These are phyloP conservation scores for Ophiostoma montium DNA, from an alignment of 2,329 filamentous ascomycete genomes.

Conservation along the genomic window DNA sequence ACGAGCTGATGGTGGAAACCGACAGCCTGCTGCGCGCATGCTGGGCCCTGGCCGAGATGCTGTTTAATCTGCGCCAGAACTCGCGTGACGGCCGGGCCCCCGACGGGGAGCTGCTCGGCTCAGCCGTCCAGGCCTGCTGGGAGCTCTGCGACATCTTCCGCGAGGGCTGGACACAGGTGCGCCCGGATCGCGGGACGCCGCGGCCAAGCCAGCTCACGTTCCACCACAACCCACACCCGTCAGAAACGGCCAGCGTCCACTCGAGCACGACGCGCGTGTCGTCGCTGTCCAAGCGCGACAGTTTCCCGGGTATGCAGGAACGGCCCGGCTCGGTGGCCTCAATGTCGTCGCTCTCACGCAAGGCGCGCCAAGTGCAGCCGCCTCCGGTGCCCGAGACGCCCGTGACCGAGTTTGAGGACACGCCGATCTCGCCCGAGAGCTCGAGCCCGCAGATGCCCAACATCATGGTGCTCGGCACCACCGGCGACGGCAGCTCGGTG, in stretches of 20 bases:
- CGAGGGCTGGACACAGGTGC: slow-evolving; percentile 79
- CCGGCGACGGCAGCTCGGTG: slow-evolving; percentile 30
- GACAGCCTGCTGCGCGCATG: slow-evolving; percentile 74
- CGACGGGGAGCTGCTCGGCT: slow-evolving; percentile 74
- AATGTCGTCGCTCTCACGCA: slow-evolving; percentile 4
- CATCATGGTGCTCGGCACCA: slow-evolving; percentile 76
- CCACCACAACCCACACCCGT: slow-evolving; percentile 28
- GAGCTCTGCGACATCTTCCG: slow-evolving; percentile 87
- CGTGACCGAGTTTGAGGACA: slow-evolving; percentile 90
- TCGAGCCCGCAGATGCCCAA: slow-evolving; percentile 60
- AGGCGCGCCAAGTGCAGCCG: slow-evolving; percentile 30
- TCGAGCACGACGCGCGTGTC: slow-evolving; percentile 26
- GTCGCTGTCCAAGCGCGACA: slow-evolving; percentile 31
- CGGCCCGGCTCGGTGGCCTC: slow-evolving; percentile 10
- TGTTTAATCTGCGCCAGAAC: slow-evolving; percentile 80
- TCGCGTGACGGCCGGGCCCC: slow-evolving; percentile 55
- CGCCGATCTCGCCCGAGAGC: slow-evolving; percentile 67
- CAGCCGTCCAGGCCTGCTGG: slow-evolving; percentile 87
- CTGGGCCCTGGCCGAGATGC: slow-evolving; percentile 83
- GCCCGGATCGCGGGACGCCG: slow-evolving; percentile 75
- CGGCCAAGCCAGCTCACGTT: slow-evolving; percentile 68
- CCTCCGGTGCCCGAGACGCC: slow-evolving; percentile 66
- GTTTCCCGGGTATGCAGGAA: slow-evolving; percentile 19
- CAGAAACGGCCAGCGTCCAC: slow-evolving; percentile 23
- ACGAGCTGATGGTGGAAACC: slow-evolving; percentile 63